phyloP scores from a whole-genome alignment of 345 rosid species.

The Eucalyptus virginea region DNA sequence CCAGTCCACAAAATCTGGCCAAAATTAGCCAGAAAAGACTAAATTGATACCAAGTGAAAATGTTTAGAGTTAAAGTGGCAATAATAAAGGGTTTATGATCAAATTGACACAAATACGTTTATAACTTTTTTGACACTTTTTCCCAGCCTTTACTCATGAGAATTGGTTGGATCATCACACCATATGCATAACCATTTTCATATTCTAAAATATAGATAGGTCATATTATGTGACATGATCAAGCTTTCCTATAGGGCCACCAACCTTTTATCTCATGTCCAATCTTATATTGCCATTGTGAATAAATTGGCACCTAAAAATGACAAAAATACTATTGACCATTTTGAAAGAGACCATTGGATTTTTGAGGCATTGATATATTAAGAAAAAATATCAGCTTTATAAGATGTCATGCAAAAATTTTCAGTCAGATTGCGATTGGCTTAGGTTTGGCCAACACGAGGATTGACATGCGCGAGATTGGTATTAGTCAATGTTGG shows the following conservation, averaged over 20 bases:
- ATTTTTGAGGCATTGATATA: neutral
- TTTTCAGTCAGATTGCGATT: neutral
- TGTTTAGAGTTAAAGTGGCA: too few relatives aligned
- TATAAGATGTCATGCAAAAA: neutral
- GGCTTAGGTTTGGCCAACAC: neutral
- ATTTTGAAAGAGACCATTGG: neutral
- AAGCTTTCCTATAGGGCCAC: neutral
- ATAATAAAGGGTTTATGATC: too few relatives aligned
- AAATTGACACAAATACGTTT: too few relatives aligned
- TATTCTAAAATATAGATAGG: neutral
- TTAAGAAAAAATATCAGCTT: neutral
- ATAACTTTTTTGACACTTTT: too few relatives aligned
- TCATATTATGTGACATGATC: neutral
- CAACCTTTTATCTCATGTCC: neutral
- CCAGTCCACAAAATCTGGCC: fast-evolving
- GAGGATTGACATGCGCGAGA: neutral
- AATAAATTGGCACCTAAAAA: neutral
- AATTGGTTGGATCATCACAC: neutral
- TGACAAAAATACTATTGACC: neutral
- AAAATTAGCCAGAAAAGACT: too few relatives aligned
- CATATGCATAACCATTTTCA: neutral
- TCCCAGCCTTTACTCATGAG: too few relatives aligned
- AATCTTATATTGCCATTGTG: neutral
- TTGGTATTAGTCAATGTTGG: neutral
- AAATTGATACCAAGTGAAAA: too few relatives aligned